Evolutionary conservation across 257 asterid species (phyloP).

Genomic region (Penstemon newberryi): DNA sequence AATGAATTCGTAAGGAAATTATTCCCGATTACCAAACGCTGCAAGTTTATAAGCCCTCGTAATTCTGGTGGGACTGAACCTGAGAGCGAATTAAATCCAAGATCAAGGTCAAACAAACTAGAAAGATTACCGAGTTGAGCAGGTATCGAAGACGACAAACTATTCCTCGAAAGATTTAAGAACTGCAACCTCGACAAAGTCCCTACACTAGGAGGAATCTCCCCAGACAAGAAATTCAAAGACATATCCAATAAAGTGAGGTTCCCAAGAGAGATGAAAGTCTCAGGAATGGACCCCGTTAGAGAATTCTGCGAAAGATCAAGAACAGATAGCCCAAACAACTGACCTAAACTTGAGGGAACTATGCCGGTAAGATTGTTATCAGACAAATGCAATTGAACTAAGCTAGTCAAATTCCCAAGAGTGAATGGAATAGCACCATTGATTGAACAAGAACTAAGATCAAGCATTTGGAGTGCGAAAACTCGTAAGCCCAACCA

Average conservation of each 20-base stretch:
- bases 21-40: conserved; percentile 43
- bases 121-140: conserved; percentile 52
- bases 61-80: conserved; percentile 54
- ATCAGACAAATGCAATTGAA: conserved; percentile 41
- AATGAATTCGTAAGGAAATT: conserved; percentile 63
- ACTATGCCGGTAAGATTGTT: conserved; percentile 44
- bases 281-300: conserved; percentile 39
- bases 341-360: conserved; percentile 46
- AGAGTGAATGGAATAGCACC: conserved; percentile 45
- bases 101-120: conserved; percentile 56
- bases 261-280: conserved; percentile 36
- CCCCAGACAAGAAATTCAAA: conserved; percentile 44
- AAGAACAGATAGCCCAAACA: conserved; percentile 39
- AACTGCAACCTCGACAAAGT: conserved; percentile 42
- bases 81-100: conserved; percentile 45
- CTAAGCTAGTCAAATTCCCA: conserved; percentile 50
- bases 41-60: conserved; percentile 60
- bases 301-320: conserved; percentile 50
- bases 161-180: conserved; percentile 53
- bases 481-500: conserved; percentile 49
- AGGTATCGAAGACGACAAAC: conserved; percentile 52
- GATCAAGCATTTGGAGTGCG: conserved; percentile 53
- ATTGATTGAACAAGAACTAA: conserved; percentile 43
- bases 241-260: conserved; percentile 53
- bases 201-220: conserved; percentile 49